These are phyloP conservation scores for Leptographium procerum DNA, from an alignment of 2,329 filamentous ascomycete genomes.

Conservation along the genomic window DNA sequence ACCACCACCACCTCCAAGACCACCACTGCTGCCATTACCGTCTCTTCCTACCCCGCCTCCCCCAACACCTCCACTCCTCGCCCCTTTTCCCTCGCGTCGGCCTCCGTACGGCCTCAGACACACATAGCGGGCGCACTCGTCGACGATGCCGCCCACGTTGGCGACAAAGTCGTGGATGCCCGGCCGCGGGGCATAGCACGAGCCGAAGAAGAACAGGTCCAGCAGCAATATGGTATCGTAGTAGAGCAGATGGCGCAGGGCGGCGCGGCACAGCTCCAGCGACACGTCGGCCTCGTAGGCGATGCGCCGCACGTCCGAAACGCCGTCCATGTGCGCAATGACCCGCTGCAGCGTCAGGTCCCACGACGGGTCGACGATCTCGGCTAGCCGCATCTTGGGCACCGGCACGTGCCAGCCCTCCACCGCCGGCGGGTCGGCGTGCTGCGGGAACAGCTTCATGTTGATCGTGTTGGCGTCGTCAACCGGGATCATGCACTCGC, in stretches of 20 bases:
- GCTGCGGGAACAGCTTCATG: constrained; percentile 86
- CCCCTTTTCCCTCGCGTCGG: not conserved
- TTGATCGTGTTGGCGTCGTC: constrained; percentile 92
- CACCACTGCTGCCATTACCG: constrained; percentile 1
- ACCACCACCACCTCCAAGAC: constrained; percentile 6
- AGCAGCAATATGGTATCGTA: constrained; percentile 84
- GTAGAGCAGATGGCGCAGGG: constrained; percentile 80
- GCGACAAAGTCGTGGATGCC: constrained; percentile 70
- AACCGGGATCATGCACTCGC: constrained; percentile 96
- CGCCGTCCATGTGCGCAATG: constrained; percentile 77
- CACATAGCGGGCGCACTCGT: constrained; percentile 82
- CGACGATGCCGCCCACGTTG: constrained; percentile 62
- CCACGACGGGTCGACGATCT: constrained; percentile 57
- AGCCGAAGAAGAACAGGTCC: constrained; percentile 89
- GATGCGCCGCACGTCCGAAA: constrained; percentile 81
- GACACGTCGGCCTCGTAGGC: constrained; percentile 77
- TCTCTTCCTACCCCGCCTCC: not conserved
- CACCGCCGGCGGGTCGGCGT: constrained; percentile 64
- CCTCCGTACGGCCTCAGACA: constrained; percentile 25
- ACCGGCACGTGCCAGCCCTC: constrained; percentile 88
- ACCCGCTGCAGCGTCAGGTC: constrained; percentile 70
- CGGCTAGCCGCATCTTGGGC: constrained; percentile 51
- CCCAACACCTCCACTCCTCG: not conserved
- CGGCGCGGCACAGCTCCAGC: constrained; percentile 72
- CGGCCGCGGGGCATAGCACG: constrained; percentile 74